Evolutionary conservation across 345 rosid genomes (phyloP).

Genomic region (Passiflora organensis): DNA sequence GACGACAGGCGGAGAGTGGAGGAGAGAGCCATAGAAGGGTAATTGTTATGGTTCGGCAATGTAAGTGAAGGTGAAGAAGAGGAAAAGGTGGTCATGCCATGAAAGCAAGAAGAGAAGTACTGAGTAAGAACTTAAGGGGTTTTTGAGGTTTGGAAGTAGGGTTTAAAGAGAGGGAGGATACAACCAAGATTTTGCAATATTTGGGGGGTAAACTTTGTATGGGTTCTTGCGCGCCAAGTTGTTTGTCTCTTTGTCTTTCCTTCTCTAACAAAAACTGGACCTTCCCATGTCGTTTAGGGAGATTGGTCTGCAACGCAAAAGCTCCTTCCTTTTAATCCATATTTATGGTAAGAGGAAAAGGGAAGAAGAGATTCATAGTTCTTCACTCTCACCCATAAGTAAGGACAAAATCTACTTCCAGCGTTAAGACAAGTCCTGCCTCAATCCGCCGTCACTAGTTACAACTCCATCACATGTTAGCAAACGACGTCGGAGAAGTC

Average conservation of each 20-base stretch:
- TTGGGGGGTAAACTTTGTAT: not conserved
- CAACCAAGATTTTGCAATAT: not conserved
- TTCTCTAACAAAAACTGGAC: too few relatives aligned
- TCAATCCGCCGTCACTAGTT: too few relatives aligned
- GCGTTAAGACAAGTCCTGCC: too few relatives aligned
- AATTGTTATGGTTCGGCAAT: conserved; percentile 21
- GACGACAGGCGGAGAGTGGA: conserved; percentile 67
- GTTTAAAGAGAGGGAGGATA: not conserved
- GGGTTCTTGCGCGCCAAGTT: conserved; percentile 6
- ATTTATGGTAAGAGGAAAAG: too few relatives aligned
- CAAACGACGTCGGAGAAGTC: not conserved
- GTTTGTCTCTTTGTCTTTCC: too few relatives aligned
- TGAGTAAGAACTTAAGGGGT: not conserved
- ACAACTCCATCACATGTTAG: too few relatives aligned
- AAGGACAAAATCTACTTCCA: too few relatives aligned
- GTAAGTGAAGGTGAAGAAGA: conserved; percentile 11
- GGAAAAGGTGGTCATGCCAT: conserved; percentile 34
- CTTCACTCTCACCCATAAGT: too few relatives aligned
- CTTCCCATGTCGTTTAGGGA: too few relatives aligned
- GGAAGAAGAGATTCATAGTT: too few relatives aligned
- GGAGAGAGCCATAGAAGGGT: conserved; percentile 47
- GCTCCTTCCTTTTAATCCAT: too few relatives aligned
- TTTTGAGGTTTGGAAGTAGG: not conserved
- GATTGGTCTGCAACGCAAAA: too few relatives aligned
- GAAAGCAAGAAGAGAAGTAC: not conserved